Conservation (phyloP, 345 rosid species). For the Diplotaxis tenuifolia region DNA sequence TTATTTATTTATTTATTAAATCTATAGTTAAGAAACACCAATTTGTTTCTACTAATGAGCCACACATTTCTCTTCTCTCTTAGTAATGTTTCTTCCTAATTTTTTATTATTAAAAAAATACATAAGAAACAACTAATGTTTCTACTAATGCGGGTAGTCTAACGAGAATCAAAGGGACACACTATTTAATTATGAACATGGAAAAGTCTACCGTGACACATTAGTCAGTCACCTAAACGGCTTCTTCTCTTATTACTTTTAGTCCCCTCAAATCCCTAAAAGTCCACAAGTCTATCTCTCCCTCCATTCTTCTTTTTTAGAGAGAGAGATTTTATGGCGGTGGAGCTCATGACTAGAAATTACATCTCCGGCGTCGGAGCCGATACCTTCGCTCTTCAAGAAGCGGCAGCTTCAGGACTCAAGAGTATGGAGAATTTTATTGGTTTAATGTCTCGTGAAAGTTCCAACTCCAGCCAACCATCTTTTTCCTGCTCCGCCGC, state of each 20-base stretch:
- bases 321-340: constrained; percentile 30
- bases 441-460: constrained; percentile 57
- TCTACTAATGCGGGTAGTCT: no score
- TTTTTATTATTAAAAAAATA: no score
- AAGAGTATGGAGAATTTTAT: constrained; percentile 78
- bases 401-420: constrained; percentile 85
- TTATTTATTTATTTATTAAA: no score
- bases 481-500: constrained; percentile 30
- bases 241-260: not conserved
- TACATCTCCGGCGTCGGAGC: constrained; percentile 36
- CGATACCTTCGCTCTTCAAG: constrained; percentile 55
- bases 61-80: no score
- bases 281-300: constrained; percentile 23
- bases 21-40: no score
- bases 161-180: not conserved
- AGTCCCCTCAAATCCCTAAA: constrained; percentile 5
- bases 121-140: no score
- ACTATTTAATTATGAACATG: constrained; percentile 1
- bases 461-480: constrained; percentile 21
- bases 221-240: constrained; percentile 31
- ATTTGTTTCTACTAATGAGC: no score
- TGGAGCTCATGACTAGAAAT: constrained; percentile 38
- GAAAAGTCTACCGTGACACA: constrained; percentile 24
- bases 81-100: no score
- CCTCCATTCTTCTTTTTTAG: not conserved